A percentile compares a stretch with the other conserved stretches of the same genome.
Conservation (phyloP, 495 filamentous ascomycete species). For the Neurospora africana region DNA sequence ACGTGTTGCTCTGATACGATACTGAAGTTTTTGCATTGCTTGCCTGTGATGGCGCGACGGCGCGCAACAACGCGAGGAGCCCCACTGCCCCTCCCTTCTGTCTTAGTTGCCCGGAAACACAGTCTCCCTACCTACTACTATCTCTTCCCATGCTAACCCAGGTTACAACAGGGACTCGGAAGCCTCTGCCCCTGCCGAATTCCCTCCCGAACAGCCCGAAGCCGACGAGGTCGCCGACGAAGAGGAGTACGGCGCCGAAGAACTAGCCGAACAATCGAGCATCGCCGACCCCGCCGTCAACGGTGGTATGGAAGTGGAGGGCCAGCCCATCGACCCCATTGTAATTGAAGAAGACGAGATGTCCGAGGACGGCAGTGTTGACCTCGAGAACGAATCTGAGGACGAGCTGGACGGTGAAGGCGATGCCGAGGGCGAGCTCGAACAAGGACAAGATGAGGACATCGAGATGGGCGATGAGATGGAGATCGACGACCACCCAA, state of each 20-base stretch:
- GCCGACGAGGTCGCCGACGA: conserved; percentile 81
- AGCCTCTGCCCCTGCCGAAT: conserved; percentile 89
- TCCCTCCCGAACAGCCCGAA: conserved; percentile 93
- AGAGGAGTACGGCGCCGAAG: conserved; percentile 80
- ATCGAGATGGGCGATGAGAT: conserved; percentile 77
- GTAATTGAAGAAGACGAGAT: conserved; percentile 60
- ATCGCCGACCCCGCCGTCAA: conserved; percentile 42
- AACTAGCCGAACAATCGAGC: conserved; percentile 53
- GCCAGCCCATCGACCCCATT: conserved; percentile 29
- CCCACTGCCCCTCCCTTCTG: neutral
- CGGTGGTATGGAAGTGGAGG: conserved; percentile 31
- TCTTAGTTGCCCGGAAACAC: neutral
- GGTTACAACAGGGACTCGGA: conserved; percentile 69
- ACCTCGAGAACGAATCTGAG: conserved; percentile 84
- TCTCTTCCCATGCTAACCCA: conserved; percentile 9
- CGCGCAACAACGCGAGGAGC: neutral
- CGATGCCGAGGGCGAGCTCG: conserved; percentile 60
- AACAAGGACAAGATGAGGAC: conserved; percentile 48
- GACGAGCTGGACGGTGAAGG: conserved; percentile 81
- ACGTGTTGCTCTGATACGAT: conserved; percentile 16
- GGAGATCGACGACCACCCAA: conserved; percentile 7
- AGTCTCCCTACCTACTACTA: neutral
- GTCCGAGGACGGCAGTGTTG: conserved; percentile 84
- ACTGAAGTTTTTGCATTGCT: neutral
- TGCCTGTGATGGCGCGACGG: neutral